These are phyloP conservation scores for Nematocida ironsii DNA, from an alignment of 371 early-diverging fungal species.

Conservation along the genomic window DNA sequence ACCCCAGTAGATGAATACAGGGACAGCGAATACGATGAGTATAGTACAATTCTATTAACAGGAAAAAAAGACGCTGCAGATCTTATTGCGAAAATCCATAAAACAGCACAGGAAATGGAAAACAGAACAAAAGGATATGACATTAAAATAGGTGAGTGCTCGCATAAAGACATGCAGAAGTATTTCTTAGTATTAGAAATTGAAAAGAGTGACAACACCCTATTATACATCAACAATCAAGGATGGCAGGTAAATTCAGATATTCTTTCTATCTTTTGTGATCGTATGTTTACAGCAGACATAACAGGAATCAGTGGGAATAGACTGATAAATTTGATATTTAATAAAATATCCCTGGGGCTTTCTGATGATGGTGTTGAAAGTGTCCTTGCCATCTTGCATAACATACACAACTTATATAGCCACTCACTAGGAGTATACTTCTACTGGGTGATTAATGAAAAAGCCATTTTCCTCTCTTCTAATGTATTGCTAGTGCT, in stretches of 20 bases:
- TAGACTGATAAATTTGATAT: not conserved
- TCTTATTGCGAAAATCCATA: conserved; percentile 35
- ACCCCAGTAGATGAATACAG: not conserved
- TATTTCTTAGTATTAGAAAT: conserved; percentile 44
- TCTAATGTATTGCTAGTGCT: conserved; percentile 38
- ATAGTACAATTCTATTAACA: conserved; percentile 24
- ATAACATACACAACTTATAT: conserved; percentile 50
- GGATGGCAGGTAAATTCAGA: conserved; percentile 59
- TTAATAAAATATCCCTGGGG: conserved; percentile 11
- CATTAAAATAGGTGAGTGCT: conserved; percentile 17
- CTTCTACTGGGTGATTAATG: conserved; percentile 52
- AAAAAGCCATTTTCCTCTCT: conserved; percentile 49
- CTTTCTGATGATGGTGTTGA: conserved; percentile 5
- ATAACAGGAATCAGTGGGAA: not conserved
- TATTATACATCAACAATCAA: conserved; percentile 11
- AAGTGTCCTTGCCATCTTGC: conserved; percentile 24
- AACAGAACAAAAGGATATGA: conserved; percentile 55
- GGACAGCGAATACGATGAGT: conserved; percentile 21
- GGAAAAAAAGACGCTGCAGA: not conserved
- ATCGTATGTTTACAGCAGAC: not conserved
- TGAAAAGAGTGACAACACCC: conserved; percentile 5
- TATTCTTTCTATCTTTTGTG: conserved; percentile 23
- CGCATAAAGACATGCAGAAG: not conserved
- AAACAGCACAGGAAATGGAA: conserved; percentile 23
- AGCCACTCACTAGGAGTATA: conserved; percentile 57